Base-by-base conservation (phyloP, 2,329 filamentous ascomycete genomes). In the Diaporthe sp. region DNA sequence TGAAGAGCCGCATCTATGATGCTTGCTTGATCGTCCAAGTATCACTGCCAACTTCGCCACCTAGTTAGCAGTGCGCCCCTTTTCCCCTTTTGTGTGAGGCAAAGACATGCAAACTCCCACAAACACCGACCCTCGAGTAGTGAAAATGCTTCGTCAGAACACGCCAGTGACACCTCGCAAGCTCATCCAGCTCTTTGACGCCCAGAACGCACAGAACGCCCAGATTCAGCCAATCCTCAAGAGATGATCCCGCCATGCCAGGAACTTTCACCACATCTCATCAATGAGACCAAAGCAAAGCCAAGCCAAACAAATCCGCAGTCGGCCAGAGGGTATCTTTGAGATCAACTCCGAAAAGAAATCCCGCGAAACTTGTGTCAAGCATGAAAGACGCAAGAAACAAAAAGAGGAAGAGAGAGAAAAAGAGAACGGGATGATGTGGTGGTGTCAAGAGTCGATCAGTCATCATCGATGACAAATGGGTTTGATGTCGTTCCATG, bases 401-500 rank as follows among this genome's bases (percentile, higher is more conserved):
- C 22, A 38, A 17, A 40, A 40, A 8, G 42, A 28, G 64, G 8
- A 40, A 38, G 17, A 35, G n/a, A 45, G n/a, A 2, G 25, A 8
- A 52, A 30, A 30, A 7, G 35, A 40, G 17, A 33, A 45, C 33
- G 19, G 17, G 22, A n/a, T 30, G 38, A 17, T 9, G 17, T 9
- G 28, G 40, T 33, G 40, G 10, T 47, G 28, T 47, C 19, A 8
- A 12, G 10, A 17, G 19, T 12, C 45, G 40, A 38, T 60, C 30
- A 58, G 55, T 47, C 35, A 33, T 71, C 68, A 25, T 72, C 70
- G 35, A 72, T 72, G 25, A 72, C 35, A 30, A 72, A 30, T 3
- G 70, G 70, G 25, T 72, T 38, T 30, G 57, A 54, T 15, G 25
- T 28, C 13, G 70, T 52, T 22, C 70, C 70, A 54, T 12, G 25